Evolutionary conservation across 2,329 filamentous ascomycete species (phyloP).

Genomic region (Reticulascus tulasneorum): DNA sequence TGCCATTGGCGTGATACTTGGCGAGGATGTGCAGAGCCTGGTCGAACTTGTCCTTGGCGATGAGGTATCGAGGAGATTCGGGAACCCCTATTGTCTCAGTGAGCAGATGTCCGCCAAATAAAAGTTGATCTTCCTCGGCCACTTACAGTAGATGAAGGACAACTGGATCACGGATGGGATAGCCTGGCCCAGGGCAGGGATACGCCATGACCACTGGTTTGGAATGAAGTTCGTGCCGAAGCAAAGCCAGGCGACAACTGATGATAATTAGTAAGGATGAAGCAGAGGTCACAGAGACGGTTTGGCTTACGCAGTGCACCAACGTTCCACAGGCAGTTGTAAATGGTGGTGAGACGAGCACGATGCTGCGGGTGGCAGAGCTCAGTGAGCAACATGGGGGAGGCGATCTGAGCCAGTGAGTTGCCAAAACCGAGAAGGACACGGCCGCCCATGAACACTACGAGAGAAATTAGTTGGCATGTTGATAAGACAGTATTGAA

Average conservation of each 20-base stretch:
- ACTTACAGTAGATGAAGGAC: conserved; percentile 40
- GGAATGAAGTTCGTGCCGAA: conserved; percentile 43
- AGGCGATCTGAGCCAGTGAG: conserved; percentile 46
- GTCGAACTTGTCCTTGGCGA: conserved; percentile 31
- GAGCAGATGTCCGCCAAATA: conserved; percentile 1
- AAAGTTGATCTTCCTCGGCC: background rate
- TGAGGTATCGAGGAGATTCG: conserved; percentile 39
- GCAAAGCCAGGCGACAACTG: conserved; percentile 44
- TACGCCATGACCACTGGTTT: conserved; percentile 50
- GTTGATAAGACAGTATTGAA: background rate
- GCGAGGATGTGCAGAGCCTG: conserved; percentile 30
- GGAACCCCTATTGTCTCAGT: conserved; percentile 26
- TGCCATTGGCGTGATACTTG: conserved; percentile 26
- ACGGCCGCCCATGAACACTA: conserved; percentile 45
- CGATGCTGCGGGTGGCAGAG: conserved; percentile 48
- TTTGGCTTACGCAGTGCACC: conserved; percentile 37
- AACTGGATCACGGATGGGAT: conserved; percentile 45
- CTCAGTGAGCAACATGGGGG: conserved; percentile 50
- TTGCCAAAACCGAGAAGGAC: conserved; percentile 57
- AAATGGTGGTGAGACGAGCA: conserved; percentile 47
- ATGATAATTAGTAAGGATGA: too few species aligned
- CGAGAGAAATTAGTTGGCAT: background rate
- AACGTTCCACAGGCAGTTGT: conserved; percentile 19
- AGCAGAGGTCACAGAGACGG: conserved; percentile 51
- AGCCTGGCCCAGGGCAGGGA: conserved; percentile 45